Evolutionary conservation across 2,329 filamentous ascomycete genomes (phyloP), one percentile per base, ranked within the genome.

Genomic region (Sporothrix curviconia): DNA sequence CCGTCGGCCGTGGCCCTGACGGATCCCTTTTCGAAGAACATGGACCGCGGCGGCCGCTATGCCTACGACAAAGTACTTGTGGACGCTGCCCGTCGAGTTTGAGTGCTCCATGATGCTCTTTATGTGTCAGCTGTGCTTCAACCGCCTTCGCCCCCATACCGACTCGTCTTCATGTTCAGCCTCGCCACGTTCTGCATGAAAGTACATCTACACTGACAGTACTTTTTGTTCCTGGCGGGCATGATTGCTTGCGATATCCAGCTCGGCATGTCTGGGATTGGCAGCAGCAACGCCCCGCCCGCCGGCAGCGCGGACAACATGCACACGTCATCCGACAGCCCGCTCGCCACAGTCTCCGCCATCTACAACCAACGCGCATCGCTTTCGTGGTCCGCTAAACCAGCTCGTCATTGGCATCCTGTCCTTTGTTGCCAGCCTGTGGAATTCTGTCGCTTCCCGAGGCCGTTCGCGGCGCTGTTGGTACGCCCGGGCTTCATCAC

Each of bases 391-490:
- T n/a, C 12, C 58, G 43, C 12, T 32, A n/a, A n/a, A 17, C 11
- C 22, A n/a, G 28, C 71, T 68, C 3, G 68, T 73, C 46, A 76
- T 86, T 59, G 81, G 71, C 66, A 78, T 80, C 64, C 69, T 74
- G 55, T 64, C 84, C 1, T 57, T 60, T 7, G 24, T 57, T 4
- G 8, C 28, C 12, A 30, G 42, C n/a, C 30, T 60, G 7, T 55
- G 44, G 15, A n/a, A 8, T 60, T 5, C 34, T 60, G 22, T 54
- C 55, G 5, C 53, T 67, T 53, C 67, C 67, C n/a, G 59, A 65
- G 44, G 57, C 61, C 25, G 34, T 51, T 14, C 61, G 58, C 2
- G 64, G 64, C 32, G 67, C 60, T 3, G 47, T 55, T 3, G 6
- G 24, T 4, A 40, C 58, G n/a, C 5, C 55, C 55, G 24, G 58